Evolutionary conservation across 2,329 filamentous ascomycete genomes (phyloP).

Genomic region (Claviceps quebecensis): DNA sequence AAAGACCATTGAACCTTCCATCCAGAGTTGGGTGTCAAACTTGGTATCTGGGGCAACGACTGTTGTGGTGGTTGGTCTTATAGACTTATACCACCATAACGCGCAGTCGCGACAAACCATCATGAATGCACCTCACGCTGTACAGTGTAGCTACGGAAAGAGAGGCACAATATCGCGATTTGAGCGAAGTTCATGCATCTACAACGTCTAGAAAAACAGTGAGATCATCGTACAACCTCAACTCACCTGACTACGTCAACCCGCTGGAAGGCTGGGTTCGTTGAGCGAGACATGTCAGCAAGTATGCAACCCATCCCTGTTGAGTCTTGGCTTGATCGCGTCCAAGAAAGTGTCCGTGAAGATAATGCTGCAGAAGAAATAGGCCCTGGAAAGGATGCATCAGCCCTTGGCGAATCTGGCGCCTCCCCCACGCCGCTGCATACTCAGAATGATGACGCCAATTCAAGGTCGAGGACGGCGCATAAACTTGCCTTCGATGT

Average conservation of each 20-base stretch:
- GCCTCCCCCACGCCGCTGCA: not conserved
- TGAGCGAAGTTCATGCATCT: not conserved
- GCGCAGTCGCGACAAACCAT: not conserved
- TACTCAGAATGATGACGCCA: not conserved
- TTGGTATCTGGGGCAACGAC: not conserved
- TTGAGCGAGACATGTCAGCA: not conserved
- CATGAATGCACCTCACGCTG: not conserved
- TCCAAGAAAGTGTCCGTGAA: not conserved
- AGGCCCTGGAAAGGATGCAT: not conserved
- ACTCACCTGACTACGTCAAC: too few relatives aligned
- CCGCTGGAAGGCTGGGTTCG: too few relatives aligned
- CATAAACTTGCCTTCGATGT: not conserved
- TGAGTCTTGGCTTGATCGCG: conserved; percentile 1
- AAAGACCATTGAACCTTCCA: not conserved
- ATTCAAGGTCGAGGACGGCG: not conserved
- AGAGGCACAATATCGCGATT: not conserved
- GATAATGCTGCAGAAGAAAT: not conserved
- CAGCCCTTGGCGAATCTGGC: not conserved
- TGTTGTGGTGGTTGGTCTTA: not conserved
- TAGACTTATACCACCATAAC: not conserved
- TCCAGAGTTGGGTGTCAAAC: not conserved
- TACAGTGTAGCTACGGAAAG: too few relatives aligned
- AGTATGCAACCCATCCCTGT: not conserved
- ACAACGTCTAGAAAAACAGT: not conserved
- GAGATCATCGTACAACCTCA: not conserved